Evolutionary conservation across 768 basidiomycete species (phyloP), one percentile per base, ranked within the genome.

Genomic region (Lactarius sp.): DNA sequence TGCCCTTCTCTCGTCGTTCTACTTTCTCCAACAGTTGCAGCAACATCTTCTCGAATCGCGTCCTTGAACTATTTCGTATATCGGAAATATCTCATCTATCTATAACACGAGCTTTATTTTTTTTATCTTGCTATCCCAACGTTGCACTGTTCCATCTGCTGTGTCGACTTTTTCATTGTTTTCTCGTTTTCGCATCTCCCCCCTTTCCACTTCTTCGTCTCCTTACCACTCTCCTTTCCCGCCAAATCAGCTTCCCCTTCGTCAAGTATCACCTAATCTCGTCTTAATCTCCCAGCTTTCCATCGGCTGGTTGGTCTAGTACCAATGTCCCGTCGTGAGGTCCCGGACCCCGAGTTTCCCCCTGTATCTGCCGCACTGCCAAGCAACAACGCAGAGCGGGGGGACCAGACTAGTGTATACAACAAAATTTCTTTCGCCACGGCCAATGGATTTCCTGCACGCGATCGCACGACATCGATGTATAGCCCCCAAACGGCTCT

Each of bases 71-170:
- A 52, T 5, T 70, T 60, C 71, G 62, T 69, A 65, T 61, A 51
- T 57, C 66, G 16, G 50, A 51, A 54, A 44, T 57, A 49, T 65
- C 39, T 52, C 52, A 60, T 55, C 69, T 70, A 68, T 70, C 73
- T 70, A 56, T 62, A 69, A 70, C 71, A 67, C 71, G 66, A 65
- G 68, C 64, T 60, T 57, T 70, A 1, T 57, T 70, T 64, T 69
- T 62, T 66, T 68, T 61, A 66, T 69, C 70, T 71, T 68, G 73
- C 74, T 72, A 69, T 75, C 71, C 70, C 70, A 69, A 64, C 69
- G 61, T 70, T 71, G 67, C 69, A 67, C 70, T 70, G 64, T 70
- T 69, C 66, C 69, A 68, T 69, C 73, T 70, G 72, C 72, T 72
- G 70, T 74, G 60, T 61, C 66, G 46, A 66, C 39, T 66, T 71